Evolutionary conservation across 2,329 filamentous ascomycete species (phyloP).

Genomic region (Colletotrichum tropicicola): DNA sequence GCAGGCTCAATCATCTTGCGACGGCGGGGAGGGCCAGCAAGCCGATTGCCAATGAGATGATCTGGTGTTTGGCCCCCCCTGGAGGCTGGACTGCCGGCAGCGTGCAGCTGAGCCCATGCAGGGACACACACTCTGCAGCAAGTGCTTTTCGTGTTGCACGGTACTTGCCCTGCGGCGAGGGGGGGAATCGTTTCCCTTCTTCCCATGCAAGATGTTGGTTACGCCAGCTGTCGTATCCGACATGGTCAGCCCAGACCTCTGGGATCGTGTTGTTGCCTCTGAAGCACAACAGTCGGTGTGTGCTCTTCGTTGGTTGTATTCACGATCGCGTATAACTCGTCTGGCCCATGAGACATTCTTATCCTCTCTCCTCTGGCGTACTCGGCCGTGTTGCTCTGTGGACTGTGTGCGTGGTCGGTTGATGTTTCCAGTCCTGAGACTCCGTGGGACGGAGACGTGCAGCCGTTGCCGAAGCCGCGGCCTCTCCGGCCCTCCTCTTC

Average conservation of each 20-base stretch:
- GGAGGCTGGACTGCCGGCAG: constrained; percentile 1
- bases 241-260: not conserved
- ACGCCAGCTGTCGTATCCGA: not conserved
- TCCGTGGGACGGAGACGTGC: constrained; percentile 11
- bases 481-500: not conserved
- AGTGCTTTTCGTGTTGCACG: not conserved
- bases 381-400: not conserved
- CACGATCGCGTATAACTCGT: not conserved
- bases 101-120: constrained; percentile 20
- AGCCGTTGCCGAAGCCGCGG: constrained; percentile 10
- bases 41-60: not conserved
- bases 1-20: not conserved
- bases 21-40: not conserved
- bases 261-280: not conserved
- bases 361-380: not conserved
- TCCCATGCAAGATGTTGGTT: not conserved
- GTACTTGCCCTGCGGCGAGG: not conserved
- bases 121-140: not conserved
- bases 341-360: not conserved
- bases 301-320: not conserved
- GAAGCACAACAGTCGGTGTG: not conserved
- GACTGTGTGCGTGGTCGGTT: not conserved
- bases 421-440: not conserved
- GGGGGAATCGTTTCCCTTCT: not conserved
- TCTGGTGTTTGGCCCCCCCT: not conserved